Percentiles rank a stretch among this genome's conserved stretches.
These are phyloP conservation scores for Solanum medicagineum DNA, from an alignment of 257 asterid species.

Conservation along the genomic window DNA sequence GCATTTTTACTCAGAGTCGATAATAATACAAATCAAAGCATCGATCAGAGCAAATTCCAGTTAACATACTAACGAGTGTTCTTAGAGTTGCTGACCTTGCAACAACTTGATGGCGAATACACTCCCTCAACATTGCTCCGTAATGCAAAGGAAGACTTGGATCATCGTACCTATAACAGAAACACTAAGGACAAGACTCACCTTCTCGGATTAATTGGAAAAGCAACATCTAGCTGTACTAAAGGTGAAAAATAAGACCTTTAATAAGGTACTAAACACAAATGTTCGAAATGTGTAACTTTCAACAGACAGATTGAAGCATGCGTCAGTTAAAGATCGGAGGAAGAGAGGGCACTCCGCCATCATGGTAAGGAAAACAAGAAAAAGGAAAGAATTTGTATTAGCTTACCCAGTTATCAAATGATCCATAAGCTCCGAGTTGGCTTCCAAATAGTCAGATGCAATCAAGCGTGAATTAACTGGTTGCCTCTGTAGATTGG, in stretches of 20 bases:
- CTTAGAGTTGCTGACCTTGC: constrained; percentile 39
- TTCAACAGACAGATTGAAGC: neutral
- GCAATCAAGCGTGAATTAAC: constrained; percentile 68
- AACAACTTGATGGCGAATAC: constrained; percentile 81
- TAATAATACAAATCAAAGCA: neutral
- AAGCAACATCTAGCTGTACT: neutral
- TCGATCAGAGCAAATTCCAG: neutral
- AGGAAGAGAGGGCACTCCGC: neutral
- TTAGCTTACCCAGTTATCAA: constrained; percentile 61
- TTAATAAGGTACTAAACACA: neutral
- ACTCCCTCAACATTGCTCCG: constrained; percentile 85
- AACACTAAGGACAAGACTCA: neutral
- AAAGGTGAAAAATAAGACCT: neutral
- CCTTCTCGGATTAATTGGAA: neutral
- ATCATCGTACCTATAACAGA: constrained; percentile 54
- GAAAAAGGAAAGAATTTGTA: neutral
- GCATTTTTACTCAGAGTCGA: neutral
- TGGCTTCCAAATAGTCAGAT: constrained; percentile 68
- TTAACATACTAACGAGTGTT: neutral
- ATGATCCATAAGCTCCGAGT: constrained; percentile 60
- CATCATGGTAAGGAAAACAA: neutral
- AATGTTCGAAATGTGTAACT: neutral
- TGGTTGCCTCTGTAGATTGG: constrained; percentile 81
- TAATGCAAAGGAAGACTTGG: constrained; percentile 64
- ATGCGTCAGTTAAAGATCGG: neutral